phyloP scores from a whole-genome alignment of 2,329 filamentous ascomycete genomes.

The Cryoendolithus antarcticus region DNA sequence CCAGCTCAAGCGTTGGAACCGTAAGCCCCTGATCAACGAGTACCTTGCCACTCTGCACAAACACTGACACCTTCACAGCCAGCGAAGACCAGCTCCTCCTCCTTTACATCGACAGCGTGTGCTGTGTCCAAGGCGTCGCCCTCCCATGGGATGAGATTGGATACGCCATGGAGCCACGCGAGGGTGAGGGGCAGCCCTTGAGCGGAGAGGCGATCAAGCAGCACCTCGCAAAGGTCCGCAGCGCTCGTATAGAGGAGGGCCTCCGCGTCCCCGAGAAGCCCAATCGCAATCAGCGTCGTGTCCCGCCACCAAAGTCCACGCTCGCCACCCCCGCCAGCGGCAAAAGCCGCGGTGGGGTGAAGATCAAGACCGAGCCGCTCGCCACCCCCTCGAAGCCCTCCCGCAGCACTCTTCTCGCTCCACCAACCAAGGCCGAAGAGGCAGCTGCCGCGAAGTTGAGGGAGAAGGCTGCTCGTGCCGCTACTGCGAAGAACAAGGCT shows the following conservation, averaged over 20 bases:
- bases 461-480: no score
- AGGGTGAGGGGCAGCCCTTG: constrained; percentile 3
- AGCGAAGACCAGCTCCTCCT: constrained; percentile 17
- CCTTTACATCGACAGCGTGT: constrained; percentile 13
- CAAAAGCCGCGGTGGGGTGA: no score
- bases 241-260: constrained; percentile 8
- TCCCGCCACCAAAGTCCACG: no score
- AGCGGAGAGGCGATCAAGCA: constrained; percentile 17
- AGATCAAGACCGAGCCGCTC: no score
- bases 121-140: constrained; percentile 6
- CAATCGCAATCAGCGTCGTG: constrained; percentile 2
- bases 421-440: no score
- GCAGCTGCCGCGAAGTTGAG: no score
- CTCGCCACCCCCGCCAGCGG: no score
- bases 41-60: background rate
- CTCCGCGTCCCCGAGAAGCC: constrained; percentile 13
- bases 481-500: no score
- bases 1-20: constrained; percentile 18
- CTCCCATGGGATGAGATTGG: constrained; percentile 15
- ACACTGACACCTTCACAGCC: constrained; percentile 9
- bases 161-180: constrained; percentile 6
- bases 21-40: constrained; percentile 9
- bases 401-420: no score
- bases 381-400: no score
- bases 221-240: constrained; percentile 17